A percentile compares a stretch with the other conserved stretches of the same genome.
Evolutionary conservation across 148 eudicot genomes (phyloP).

Genomic region (Fagopyrum tataricum): DNA sequence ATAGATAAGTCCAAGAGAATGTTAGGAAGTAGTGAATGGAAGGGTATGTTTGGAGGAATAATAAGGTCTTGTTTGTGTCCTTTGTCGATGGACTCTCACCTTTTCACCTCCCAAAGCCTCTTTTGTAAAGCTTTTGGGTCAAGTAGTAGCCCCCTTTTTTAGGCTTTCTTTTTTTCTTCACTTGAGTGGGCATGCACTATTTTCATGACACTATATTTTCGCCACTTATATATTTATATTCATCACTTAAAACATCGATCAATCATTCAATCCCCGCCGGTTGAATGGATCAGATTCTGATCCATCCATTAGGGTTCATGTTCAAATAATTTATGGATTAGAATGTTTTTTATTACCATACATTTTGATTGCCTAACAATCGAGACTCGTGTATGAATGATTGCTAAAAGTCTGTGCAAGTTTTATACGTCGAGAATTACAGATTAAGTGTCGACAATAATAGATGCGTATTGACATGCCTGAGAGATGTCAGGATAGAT

Average conservation of each 20-base stretch:
- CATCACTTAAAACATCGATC: background rate
- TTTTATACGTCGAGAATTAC: too few species aligned
- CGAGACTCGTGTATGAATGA: too few species aligned
- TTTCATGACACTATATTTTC: background rate
- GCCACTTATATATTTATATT: background rate
- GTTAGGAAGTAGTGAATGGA: constrained; percentile 63
- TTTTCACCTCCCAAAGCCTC: constrained; percentile 37
- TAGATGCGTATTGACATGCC: too few species aligned
- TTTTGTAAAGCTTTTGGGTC: constrained; percentile 15
- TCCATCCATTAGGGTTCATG: background rate
- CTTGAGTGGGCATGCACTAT: background rate
- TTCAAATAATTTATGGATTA: too few species aligned
- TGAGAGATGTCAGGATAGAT: too few species aligned
- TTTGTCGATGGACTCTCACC: constrained; percentile 22
- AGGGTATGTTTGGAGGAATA: constrained; percentile 71
- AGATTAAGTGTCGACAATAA: too few species aligned
- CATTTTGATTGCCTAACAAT: too few species aligned
- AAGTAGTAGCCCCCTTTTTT: constrained; percentile 3
- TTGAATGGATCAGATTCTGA: background rate
- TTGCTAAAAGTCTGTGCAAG: too few species aligned
- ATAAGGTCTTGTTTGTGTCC: constrained; percentile 27
- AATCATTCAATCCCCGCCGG: background rate
- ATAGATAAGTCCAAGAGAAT: constrained; percentile 42
- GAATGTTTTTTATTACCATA: too few species aligned
- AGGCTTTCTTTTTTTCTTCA: background rate